Conservation (phyloP, 495 filamentous ascomycete species). For the Antarctomyces pellizariae region DNA sequence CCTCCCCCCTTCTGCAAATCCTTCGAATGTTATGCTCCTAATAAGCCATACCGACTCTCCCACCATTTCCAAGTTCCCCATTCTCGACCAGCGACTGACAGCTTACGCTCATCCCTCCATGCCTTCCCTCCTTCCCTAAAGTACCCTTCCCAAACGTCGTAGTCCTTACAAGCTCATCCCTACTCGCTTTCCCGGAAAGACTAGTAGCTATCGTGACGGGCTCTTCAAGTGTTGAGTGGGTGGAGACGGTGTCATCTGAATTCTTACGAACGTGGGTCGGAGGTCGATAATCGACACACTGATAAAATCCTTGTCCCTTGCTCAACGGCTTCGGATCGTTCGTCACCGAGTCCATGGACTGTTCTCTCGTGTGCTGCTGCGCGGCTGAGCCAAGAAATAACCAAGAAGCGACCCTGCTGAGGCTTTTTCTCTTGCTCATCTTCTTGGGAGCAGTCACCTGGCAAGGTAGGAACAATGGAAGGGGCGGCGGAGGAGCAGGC, state of each 20-base stretch:
- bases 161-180: no score
- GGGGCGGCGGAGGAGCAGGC: slow-evolving; percentile 22
- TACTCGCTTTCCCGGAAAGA: no score
- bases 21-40: no score
- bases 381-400: slow-evolving; percentile 16
- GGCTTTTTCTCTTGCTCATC: slow-evolving; percentile 31
- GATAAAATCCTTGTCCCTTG: slow-evolving; percentile 26
- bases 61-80: no score
- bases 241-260: slow-evolving; percentile 2
- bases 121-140: no score
- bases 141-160: no score
- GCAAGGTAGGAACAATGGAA: slow-evolving; percentile 24
- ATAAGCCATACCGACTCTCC: no score
- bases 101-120: no score
- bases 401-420: slow-evolving; percentile 30
- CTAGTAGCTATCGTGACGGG: no score
- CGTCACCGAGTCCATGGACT: slow-evolving; percentile 21
- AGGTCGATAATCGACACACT: slow-evolving; percentile 18
- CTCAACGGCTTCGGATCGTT: slow-evolving; percentile 23
- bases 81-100: no score
- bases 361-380: slow-evolving; percentile 14
- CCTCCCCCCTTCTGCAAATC: no score
- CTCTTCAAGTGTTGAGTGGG: no score
- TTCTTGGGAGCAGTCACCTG: slow-evolving; percentile 12
- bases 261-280: background rate